A percentile compares a stretch with the other conserved stretches of the same genome.
Conservation (phyloP, 192 early-diverging fungal species). For the Dissophora globulifera region DNA sequence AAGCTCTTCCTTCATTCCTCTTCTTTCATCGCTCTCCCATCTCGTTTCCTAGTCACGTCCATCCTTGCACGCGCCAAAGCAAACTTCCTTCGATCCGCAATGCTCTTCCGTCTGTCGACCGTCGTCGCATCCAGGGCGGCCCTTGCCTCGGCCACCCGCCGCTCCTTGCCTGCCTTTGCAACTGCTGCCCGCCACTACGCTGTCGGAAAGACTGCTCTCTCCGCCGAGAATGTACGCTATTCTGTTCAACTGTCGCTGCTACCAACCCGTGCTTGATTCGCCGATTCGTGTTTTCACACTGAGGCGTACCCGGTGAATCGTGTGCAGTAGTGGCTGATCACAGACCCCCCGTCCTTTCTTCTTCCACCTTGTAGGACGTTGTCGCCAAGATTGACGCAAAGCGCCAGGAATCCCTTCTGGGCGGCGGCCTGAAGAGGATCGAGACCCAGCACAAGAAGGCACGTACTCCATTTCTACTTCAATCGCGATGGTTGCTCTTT, state of each 20-base stretch:
- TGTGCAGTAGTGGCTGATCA: too few species aligned
- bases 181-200: slow-evolving; percentile 48
- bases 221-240: slow-evolving; percentile 40
- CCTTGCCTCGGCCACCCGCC: slow-evolving; percentile 48
- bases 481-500: too few species aligned
- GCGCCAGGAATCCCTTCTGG: slow-evolving; percentile 75
- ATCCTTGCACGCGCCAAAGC: background rate
- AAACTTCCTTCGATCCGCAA: slow-evolving; percentile 9
- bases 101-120: slow-evolving; percentile 40
- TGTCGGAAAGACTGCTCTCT: slow-evolving; percentile 50
- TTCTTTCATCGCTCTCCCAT: background rate
- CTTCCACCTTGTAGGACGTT: slow-evolving; percentile 36
- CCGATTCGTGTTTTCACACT: too few species aligned
- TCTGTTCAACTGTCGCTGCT: background rate
- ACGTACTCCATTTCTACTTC: slow-evolving; percentile 23
- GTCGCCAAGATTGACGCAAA: slow-evolving; percentile 69
- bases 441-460: slow-evolving; percentile 88
- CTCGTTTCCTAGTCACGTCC: background rate
- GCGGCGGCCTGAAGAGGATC: slow-evolving; percentile 85
- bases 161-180: slow-evolving; percentile 42
- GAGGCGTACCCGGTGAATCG: too few species aligned
- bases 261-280: too few species aligned
- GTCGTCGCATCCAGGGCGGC: slow-evolving; percentile 47
- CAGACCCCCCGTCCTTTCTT: too few species aligned
- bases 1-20: background rate